Evolutionary conservation across 768 basidiomycete genomes (phyloP), one percentile per base, ranked within the genome.

Genomic region (Termitomyces sp.): DNA sequence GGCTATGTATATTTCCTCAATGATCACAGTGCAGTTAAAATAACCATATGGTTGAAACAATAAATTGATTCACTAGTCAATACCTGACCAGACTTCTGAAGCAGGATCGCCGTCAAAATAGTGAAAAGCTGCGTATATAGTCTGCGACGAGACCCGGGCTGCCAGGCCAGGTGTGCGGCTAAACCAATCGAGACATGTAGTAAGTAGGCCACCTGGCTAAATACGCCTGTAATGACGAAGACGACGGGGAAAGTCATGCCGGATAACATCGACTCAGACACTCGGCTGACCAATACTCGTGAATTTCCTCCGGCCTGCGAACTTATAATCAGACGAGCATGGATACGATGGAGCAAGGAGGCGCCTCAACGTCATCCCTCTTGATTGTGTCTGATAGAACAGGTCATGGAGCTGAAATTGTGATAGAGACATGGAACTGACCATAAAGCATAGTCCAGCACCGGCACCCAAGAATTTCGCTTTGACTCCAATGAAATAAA

Each of bases 211-310:
- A n/a, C n/a, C n/a, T n/a, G 26, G 26, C 26, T 4, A 26, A 4
- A 26, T 26, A 26, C 26, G 26, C 26, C 26, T 26, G 26, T 26
- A 4, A 26, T 26, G 26, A 26, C 26, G n/a, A n/a, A n/a, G 26
- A 4, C 26, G 4, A 26, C 26, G 26, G 4, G 26, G 4, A 26
- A 26, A 26, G 26, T 26, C 26, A 26, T 26, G 26, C 26, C 26
- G 26, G 26, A 26, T 26, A 26, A 26, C 26, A 26, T n/a, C 73
- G 22, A 68, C 62, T 8, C 68, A 63, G 3, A n/a, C n/a, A n/a
- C n/a, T 76, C 79, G 62, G 84, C 80, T n/a, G 81, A n/a, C 73
- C 33, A 85, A 69, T 2, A 82, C 81, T 53, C 78, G 83, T 16
- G 82, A 84, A 65, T 80, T 80, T 57, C 84, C 76, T 40, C 81